Evolutionary conservation across 2,329 filamentous ascomycete species (phyloP).

Genomic region (Hawksworthiomyces lignivorus): DNA sequence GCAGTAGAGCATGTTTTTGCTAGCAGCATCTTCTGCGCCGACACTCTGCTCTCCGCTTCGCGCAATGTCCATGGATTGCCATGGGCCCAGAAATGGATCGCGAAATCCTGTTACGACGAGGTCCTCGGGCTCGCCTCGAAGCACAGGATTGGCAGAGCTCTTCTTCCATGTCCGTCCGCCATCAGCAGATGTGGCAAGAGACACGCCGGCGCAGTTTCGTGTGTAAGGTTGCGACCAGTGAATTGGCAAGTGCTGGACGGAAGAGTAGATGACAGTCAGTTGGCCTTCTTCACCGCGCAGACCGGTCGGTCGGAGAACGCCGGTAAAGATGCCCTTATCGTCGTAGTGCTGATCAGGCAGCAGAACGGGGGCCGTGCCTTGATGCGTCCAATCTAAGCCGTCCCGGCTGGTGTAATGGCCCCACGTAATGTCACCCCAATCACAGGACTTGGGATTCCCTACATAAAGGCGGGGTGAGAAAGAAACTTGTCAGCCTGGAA

Average conservation of each 20-base stretch:
- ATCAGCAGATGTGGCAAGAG: constrained; percentile 30
- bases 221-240: constrained; percentile 31
- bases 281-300: constrained; percentile 29
- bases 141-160: not conserved
- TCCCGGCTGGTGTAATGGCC: constrained; percentile 31
- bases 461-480: too few relatives aligned
- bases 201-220: constrained; percentile 32
- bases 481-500: too few relatives aligned
- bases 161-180: constrained; percentile 1
- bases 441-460: constrained; percentile 29
- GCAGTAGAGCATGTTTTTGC: not conserved
- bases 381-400: constrained; percentile 36
- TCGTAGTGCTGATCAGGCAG: constrained; percentile 36
- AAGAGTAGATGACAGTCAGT: constrained; percentile 23
- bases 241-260: constrained; percentile 26
- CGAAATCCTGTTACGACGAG: not conserved
- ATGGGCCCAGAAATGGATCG: not conserved
- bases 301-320: constrained; percentile 41
- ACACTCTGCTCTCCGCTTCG: too few relatives aligned
- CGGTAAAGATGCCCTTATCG: constrained; percentile 44
- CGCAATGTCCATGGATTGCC: not conserved
- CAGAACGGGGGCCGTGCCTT: constrained; percentile 26
- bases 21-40: too few relatives aligned
- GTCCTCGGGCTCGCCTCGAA: not conserved
- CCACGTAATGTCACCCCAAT: constrained; percentile 36